Conservation (phyloP, 208 protist genomes). For the Trypanosoma avium region DNA sequence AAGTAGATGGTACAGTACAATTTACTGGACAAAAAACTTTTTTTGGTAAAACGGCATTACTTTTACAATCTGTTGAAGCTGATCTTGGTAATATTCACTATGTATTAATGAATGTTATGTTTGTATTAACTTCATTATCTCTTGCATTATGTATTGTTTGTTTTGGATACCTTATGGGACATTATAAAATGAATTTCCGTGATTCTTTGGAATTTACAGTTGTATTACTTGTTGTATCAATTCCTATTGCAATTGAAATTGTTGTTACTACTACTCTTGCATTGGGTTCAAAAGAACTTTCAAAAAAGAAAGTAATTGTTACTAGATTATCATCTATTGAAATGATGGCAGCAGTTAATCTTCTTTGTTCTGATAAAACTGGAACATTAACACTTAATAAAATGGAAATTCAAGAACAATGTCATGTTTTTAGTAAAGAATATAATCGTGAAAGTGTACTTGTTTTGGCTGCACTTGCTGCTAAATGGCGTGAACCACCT, state of each 20-base stretch:
- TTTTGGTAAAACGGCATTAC: conserved; percentile 91
- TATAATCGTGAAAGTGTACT: conserved; percentile 60
- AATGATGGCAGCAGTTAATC: conserved; percentile 55
- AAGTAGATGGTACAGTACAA: conserved; percentile 77
- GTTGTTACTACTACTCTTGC: conserved; percentile 88
- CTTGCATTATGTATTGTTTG: conserved; percentile 68
- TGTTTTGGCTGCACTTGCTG: conserved; percentile 78
- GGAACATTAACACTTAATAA: conserved; percentile 94
- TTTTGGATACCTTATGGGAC: conserved; percentile 78
- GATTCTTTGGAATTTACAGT: conserved; percentile 74
- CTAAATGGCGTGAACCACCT: conserved; percentile 74
- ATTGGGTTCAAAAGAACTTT: conserved; percentile 90
- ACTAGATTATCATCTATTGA: conserved; percentile 93
- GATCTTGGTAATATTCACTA: conserved; percentile 71
- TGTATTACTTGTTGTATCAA: conserved; percentile 93
- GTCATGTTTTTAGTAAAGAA: conserved; percentile 66
- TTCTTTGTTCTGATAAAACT: conserved; percentile 95
- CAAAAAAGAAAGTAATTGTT: conserved; percentile 93
- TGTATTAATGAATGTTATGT: conserved; percentile 69
- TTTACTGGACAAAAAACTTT: conserved; percentile 93
- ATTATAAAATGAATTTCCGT: conserved; percentile 65
- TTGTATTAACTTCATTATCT: conserved; percentile 56
- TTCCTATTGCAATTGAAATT: conserved; percentile 88
- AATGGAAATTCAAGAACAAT: conserved; percentile 85
- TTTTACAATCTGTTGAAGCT: conserved; percentile 84